These are phyloP conservation scores for Gloeopeniophorella convolvens DNA, from an alignment of 768 basidiomycete genomes.

Conservation along the genomic window DNA sequence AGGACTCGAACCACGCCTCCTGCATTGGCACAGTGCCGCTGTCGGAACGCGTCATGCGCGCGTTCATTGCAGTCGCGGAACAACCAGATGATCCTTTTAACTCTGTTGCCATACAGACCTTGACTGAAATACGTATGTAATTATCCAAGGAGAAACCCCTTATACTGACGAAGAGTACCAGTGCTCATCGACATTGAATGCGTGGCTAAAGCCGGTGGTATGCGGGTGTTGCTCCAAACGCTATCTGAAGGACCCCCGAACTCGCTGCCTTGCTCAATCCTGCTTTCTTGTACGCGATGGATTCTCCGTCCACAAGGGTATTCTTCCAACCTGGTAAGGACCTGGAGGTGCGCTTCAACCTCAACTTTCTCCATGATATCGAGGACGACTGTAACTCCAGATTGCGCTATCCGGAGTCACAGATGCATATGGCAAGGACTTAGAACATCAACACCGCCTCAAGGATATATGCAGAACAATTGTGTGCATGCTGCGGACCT, in stretches of 20 bases:
- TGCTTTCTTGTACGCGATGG: constrained; percentile 76
- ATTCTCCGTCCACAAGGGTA: constrained; percentile 75
- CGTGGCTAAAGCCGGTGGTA: constrained; percentile 72
- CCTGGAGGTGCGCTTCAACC: constrained; percentile 63
- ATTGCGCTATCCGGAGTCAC: constrained; percentile 86
- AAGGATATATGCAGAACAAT: constrained; percentile 72
- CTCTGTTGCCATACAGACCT: constrained; percentile 73
- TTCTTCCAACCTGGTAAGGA: constrained; percentile 79
- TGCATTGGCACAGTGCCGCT: constrained; percentile 47
- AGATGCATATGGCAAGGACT: constrained; percentile 83
- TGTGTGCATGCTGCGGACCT: constrained; percentile 78
- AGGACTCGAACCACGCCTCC: constrained; percentile 37
- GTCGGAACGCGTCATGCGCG: constrained; percentile 74
- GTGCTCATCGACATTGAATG: constrained; percentile 86
- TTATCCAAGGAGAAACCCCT: neutral
- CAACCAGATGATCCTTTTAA: constrained; percentile 87
- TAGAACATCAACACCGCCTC: constrained; percentile 74
- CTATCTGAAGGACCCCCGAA: constrained; percentile 88
- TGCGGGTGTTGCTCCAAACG: constrained; percentile 78
- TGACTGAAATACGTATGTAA: constrained; percentile 75
- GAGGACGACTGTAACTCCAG: constrained; percentile 32
- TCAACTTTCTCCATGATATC: neutral
- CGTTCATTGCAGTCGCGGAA: constrained; percentile 90
- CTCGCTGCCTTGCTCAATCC: constrained; percentile 71
- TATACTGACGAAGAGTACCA: constrained; percentile 28